Base-by-base conservation (phyloP, 2,329 filamentous ascomycete genomes). In the Kalaharituber pfeilii region DNA sequence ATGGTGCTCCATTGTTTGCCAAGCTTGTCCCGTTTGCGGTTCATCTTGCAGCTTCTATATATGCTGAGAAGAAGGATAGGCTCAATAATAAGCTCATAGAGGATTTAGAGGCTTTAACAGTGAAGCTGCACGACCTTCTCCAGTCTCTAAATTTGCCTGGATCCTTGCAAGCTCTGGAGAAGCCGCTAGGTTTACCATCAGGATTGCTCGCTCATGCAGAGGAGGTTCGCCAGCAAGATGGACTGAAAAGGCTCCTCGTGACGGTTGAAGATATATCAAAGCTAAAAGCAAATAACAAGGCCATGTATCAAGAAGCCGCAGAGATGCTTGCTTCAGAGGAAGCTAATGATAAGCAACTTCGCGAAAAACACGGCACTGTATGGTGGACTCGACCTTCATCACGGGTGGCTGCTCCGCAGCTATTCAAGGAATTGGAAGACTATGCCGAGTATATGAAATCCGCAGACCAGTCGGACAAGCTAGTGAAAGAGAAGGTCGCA, bases 21-120 rank as follows among this genome's bases (percentile, higher is more conserved):
- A 91, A 89, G 63, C 75, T 98, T 1, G 91, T 98, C 0, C 91
- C 91, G 0, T 96, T 95, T 66, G 87, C 88, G 0, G 91, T 96
- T 0, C 91, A 98, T 65, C 78, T 96, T 50, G 91, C 91, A 6
- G 86, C 88, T 1, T 94, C 86, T 49, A 94, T 96, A 29, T 98
- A 98, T 65, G 87, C 87, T 53, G 88, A 96, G 65, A 78, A 88
- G 13, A 77, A 88, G 55, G 88, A 98, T 67, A 78, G 87, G n/a
- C 72, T 94, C 55, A 94, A 91, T 65, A 84, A 86, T 61, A 84
- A 79, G 51, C 86, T 96, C 28, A 83, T 95, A 50, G 80, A 83
- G 25, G 83, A 93, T 64, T 72, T 96, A 3, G 88, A 96, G 63
- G 75, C 73, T 0, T 75, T 96, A 62, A 94, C 86, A 0, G 79